These are phyloP conservation scores for Monilinia vaccinii-corymbosi DNA, from an alignment of 2,329 filamentous ascomycete genomes.

Conservation along the genomic window DNA sequence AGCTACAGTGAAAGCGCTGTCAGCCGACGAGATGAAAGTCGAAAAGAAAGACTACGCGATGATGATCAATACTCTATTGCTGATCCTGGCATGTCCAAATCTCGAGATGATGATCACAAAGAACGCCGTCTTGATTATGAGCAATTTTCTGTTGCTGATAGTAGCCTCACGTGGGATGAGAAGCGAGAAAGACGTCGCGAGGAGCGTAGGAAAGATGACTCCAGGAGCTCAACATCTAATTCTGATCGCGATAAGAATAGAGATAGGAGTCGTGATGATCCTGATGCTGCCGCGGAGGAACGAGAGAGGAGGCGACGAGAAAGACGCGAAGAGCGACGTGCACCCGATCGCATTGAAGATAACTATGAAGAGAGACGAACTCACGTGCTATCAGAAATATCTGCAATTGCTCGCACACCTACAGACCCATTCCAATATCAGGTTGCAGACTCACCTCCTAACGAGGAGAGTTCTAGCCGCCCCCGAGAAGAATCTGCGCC, in stretches of 20 bases:
- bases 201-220: conserved; percentile 16
- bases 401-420: conserved; percentile 15
- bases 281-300: conserved; percentile 26
- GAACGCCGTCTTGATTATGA: conserved; percentile 10
- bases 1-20: conserved; percentile 15
- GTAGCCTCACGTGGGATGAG: conserved; percentile 6
- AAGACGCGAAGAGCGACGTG: conserved; percentile 27
- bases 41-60: conserved; percentile 18
- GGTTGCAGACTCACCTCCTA: conserved; percentile 42
- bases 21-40: conserved; percentile 11
- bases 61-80: conserved; percentile 20
- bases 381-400: conserved; percentile 27
- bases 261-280: conserved; percentile 25
- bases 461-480: conserved; percentile 15
- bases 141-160: conserved; percentile 10
- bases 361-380: conserved; percentile 16
- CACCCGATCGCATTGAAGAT: conserved; percentile 16
- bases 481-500: conserved; percentile 28
- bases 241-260: conserved; percentile 20
- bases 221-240: conserved; percentile 16
- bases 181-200: conserved; percentile 16
- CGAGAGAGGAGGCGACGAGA: conserved; percentile 26
- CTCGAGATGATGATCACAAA: conserved; percentile 20
- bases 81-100: conserved; percentile 20
- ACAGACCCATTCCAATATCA: conserved; percentile 50